Evolutionary conservation across 2,329 filamentous ascomycete genomes (phyloP), one percentile per base, ranked within the genome.

Genomic region (Talaromyces sp.): DNA sequence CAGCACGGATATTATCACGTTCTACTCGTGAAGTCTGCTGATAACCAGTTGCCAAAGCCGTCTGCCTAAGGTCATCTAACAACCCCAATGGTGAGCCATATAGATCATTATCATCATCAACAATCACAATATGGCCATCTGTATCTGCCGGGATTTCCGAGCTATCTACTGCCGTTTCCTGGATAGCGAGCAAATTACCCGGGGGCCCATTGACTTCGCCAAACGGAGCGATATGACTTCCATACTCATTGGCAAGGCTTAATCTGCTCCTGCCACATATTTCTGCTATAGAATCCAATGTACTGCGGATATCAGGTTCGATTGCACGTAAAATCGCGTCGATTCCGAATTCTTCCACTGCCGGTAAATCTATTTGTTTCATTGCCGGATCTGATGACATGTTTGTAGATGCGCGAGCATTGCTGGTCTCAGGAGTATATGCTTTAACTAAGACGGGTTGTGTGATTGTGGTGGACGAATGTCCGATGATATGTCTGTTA

Each of bases 191-290:
- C 6, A 82, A 70, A 5, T 74, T 73, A 22, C 74, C 69, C 7
- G 72, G 63, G 10, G 75, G 72, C 39, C 76, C 78, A 49, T 76
- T 75, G 68, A 88, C 86, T 72, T 87, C 85, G 45, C 85, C 86
- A 63, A 87, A 77, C 0, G 86, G 86, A 25, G 86, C 86, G 41
- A 87, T 81, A 73, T 89, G 86, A 50, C 85, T 85, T 39, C 82
- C 83, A 72, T 89, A 87, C 71, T 88, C 86, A 70, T 88, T 85
- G 10, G 86, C 85, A 66, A 89, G 75, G 69, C 85, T 87, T 71
- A 87, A 77, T 68, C 83, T 83, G 73, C 85, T 88, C 66, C 85
- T 80, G 3, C 86, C 86, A 69, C 85, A 87, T 66, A 89, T 87
- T 69, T 87, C 85, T 27, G 86, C 85, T 69, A 89, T 88, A 17